A percentile compares a stretch with the other conserved stretches of the same genome.
Conservation (phyloP, 148 eudicot genomes). For the Fagopyrum tataricum region DNA sequence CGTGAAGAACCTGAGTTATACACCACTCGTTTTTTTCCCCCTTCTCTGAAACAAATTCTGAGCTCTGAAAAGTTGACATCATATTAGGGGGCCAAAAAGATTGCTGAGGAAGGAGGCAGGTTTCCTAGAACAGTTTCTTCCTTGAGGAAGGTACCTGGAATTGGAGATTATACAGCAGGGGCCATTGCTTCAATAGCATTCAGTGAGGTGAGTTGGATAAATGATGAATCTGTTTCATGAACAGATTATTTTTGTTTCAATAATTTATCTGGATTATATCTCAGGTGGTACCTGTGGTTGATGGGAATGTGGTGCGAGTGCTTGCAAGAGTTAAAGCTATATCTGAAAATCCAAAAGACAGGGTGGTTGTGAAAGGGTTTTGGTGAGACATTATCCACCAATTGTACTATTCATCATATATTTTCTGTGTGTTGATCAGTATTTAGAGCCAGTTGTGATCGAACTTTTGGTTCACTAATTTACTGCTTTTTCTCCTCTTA, state of each 20-base stretch:
- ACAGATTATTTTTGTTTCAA: slow-evolving; percentile 7
- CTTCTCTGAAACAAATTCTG: not conserved
- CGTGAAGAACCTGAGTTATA: not conserved
- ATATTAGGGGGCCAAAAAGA: slow-evolving; percentile 74
- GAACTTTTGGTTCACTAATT: not conserved
- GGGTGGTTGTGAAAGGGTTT: slow-evolving; percentile 49
- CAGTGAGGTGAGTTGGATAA: slow-evolving; percentile 45
- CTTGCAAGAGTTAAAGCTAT: slow-evolving; percentile 79
- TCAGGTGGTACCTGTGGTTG: slow-evolving; percentile 92
- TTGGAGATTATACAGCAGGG: slow-evolving; percentile 92
- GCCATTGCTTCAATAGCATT: slow-evolving; percentile 96
- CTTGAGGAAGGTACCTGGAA: slow-evolving; percentile 67
- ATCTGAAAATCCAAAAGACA: slow-evolving; percentile 75
- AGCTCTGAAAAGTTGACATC: slow-evolving; percentile 15
- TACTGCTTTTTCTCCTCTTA: no score
- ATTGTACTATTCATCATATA: not conserved
- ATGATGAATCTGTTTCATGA: not conserved
- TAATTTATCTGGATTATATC: slow-evolving; percentile 13
- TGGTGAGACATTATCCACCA: slow-evolving; percentile 39
- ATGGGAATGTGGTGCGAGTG: slow-evolving; percentile 92
- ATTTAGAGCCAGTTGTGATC: not conserved
- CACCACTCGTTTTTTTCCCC: not conserved
- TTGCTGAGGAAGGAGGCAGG: slow-evolving; percentile 54
- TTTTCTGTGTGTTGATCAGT: not conserved
- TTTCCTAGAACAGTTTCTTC: slow-evolving; percentile 65